Percentiles rank a stretch among this genome's conserved stretches.
Evolutionary conservation across 2,329 filamentous ascomycete species (phyloP).

Genomic region (Calonectria leucothoes): DNA sequence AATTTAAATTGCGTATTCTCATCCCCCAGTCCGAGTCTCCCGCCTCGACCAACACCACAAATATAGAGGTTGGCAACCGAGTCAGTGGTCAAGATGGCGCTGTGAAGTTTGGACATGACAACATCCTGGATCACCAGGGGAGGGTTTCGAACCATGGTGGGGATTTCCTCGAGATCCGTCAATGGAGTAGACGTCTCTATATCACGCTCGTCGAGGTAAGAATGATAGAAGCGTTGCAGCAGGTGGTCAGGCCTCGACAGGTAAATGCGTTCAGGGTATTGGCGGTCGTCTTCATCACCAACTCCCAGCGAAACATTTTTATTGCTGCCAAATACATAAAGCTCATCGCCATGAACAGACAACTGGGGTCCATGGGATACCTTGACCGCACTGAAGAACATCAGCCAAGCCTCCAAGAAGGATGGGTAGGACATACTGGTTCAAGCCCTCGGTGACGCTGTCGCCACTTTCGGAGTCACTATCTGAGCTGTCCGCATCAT

Average conservation of each 20-base stretch:
- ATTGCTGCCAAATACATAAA: conserved; percentile 96
- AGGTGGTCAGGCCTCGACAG: conserved; percentile 83
- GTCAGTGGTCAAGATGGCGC: conserved; percentile 87
- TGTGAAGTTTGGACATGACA: conserved; percentile 90
- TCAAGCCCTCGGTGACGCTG: conserved; percentile 45
- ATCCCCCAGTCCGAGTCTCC: conserved; percentile 88
- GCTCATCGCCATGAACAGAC: conserved; percentile 74
- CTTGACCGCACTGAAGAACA: conserved; percentile 35
- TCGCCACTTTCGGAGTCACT: conserved; percentile 68
- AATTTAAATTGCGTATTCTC: conserved; percentile 92
- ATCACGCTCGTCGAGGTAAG: conserved; percentile 67
- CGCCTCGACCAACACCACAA: conserved; percentile 91
- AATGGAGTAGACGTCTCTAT: conserved; percentile 42
- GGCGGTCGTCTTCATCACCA: conserved; percentile 94
- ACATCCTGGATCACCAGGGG: conserved; percentile 85
- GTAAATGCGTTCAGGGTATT: conserved; percentile 87
- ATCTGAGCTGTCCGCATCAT: conserved; percentile 61
- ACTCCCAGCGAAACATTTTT: conserved; percentile 93
- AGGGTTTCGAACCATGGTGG: conserved; percentile 76
- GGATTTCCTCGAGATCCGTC: conserved; percentile 66
- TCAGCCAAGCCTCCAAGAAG: conserved; percentile 14
- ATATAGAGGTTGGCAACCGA: conserved; percentile 91
- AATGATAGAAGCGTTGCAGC: conserved; percentile 77
- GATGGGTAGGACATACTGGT: conserved; percentile 42
- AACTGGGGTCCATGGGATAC: conserved; percentile 28